Base-by-base conservation (phyloP, 331 rosid genomes). In the Malus hybrid region DNA sequence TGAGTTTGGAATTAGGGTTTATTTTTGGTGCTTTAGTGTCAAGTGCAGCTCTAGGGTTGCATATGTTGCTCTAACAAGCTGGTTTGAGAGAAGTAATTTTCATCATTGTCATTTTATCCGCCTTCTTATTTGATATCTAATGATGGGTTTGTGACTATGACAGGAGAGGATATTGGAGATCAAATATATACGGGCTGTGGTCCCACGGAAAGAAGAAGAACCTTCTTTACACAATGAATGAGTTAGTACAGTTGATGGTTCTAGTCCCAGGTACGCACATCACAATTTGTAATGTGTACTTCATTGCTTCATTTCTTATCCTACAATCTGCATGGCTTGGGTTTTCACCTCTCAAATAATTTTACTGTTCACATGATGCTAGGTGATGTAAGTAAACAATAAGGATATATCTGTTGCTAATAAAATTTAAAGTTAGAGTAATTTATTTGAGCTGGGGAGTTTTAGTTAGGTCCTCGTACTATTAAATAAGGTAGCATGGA, bases 161-260 rank as follows among this genome's bases (percentile, higher is more conserved):
- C 86, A 93, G 98, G 98, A 94, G 77, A 88, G 82, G 65, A 73
- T 76, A 77, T 80, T 93, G 93, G 98, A 93, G 80, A 87, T 93
- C 27, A 24, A 24, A 80, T 94, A 90, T 77, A 76, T 85, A 50
- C 82, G 86, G 84, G 92, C 85, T 19, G 91, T 92, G 31, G 93
- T 86, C 54, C 99, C 97, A 6, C 86, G 97, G 22, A 90, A 81
- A 81, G 93, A 92, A 80, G 97, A 90, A 80, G 91, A 86, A 68
- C 97, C 97, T 75, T 87, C 89, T 71, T 75, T 87, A 28, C 99
- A 92, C 28, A 90, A 92, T 85, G 97, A 94, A 54, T 94, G 99
- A 96, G 99, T 94, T 81, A 87, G 96, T 83, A 93, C 97, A 59
- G 87, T 92, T 80, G 97, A 92, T 80, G 99, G 96, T 79, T 90